Evolutionary conservation across 2,329 filamentous ascomycete genomes (phyloP).

Genomic region (Thermomyces lanuginosus): DNA sequence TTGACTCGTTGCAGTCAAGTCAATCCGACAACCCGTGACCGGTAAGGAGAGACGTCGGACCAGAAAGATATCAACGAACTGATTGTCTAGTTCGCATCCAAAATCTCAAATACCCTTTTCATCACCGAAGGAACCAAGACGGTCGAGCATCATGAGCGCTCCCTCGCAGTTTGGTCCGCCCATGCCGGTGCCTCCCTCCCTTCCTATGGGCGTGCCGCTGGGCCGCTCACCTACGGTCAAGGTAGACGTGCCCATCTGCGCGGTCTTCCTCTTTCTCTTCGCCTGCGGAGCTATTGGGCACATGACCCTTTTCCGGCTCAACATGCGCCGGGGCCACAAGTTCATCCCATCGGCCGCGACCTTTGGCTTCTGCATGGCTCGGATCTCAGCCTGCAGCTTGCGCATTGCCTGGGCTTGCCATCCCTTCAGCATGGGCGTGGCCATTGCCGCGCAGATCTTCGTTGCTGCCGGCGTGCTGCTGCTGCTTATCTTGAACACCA

Average conservation of each 20-base stretch:
- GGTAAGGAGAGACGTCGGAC: too few relatives aligned
- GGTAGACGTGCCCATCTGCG: constrained; percentile 49
- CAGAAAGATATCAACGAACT: too few relatives aligned
- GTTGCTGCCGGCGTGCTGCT: constrained; percentile 58
- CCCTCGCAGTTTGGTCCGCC: too few relatives aligned
- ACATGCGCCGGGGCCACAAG: constrained; percentile 28
- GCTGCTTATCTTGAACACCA: constrained; percentile 60
- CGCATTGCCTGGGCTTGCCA: constrained; percentile 40
- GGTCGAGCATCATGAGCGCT: too few relatives aligned
- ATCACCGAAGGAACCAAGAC: too few relatives aligned
- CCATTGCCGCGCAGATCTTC: constrained; percentile 49
- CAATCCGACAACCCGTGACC: too few relatives aligned
- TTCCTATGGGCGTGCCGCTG: too few relatives aligned
- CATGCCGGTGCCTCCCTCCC: too few relatives aligned
- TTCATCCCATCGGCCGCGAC: constrained; percentile 32
- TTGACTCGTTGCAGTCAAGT: too few relatives aligned
- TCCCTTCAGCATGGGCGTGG: constrained; percentile 29
- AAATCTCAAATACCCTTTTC: too few relatives aligned
- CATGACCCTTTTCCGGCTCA: constrained; percentile 31
- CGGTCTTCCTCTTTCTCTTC: constrained; percentile 42
- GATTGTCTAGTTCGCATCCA: too few relatives aligned
- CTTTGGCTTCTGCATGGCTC: constrained; percentile 36
- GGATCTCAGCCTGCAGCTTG: constrained; percentile 32
- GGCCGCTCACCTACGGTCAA: constrained; percentile 36
- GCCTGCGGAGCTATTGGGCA: constrained; percentile 26